These are phyloP conservation scores for Plectosphaerella plurivora DNA, from an alignment of 2,329 filamentous ascomycete species.

Conservation along the genomic window DNA sequence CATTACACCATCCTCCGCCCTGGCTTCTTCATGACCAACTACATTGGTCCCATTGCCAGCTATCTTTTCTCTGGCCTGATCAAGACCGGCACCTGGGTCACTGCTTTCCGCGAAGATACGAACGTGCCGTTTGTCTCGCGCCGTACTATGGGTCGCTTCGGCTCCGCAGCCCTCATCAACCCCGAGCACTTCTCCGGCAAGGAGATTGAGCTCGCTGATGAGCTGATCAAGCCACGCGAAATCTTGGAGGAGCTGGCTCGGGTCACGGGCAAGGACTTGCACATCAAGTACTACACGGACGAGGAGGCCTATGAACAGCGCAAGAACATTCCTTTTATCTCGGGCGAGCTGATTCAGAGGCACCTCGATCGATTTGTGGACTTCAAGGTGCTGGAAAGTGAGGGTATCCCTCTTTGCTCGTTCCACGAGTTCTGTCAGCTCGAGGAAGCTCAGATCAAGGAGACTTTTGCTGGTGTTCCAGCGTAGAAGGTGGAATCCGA, in stretches of 20 bases:
- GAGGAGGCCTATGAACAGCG: constrained; percentile 32
- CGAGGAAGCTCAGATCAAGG: constrained; percentile 26
- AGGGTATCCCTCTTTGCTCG: constrained; percentile 32
- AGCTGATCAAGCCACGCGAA: constrained; percentile 29
- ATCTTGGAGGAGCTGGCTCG: constrained; percentile 29
- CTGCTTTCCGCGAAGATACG: constrained; percentile 27
- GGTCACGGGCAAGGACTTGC: constrained; percentile 28
- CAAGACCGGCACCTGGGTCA: constrained; percentile 29
- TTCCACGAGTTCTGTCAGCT: constrained; percentile 36
- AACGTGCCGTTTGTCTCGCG: constrained; percentile 38
- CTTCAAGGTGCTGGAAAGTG: constrained; percentile 25
- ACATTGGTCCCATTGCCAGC: constrained; percentile 33
- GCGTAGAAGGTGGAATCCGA: no score
- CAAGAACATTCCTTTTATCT: constrained; percentile 29
- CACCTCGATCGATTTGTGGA: constrained; percentile 29
- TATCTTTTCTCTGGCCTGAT: constrained; percentile 29
- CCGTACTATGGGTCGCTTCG: constrained; percentile 42
- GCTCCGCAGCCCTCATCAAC: constrained; percentile 35
- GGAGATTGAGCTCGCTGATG: constrained; percentile 34
- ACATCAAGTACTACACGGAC: constrained; percentile 31
- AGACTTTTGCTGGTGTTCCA: neutral
- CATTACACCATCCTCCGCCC: constrained; percentile 45
- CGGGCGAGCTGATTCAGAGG: constrained; percentile 29
- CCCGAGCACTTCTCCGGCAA: constrained; percentile 32
- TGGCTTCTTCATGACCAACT: constrained; percentile 48